These are phyloP conservation scores for Blastomyces silverae DNA, from an alignment of 2,329 filamentous ascomycete species.

Conservation along the genomic window DNA sequence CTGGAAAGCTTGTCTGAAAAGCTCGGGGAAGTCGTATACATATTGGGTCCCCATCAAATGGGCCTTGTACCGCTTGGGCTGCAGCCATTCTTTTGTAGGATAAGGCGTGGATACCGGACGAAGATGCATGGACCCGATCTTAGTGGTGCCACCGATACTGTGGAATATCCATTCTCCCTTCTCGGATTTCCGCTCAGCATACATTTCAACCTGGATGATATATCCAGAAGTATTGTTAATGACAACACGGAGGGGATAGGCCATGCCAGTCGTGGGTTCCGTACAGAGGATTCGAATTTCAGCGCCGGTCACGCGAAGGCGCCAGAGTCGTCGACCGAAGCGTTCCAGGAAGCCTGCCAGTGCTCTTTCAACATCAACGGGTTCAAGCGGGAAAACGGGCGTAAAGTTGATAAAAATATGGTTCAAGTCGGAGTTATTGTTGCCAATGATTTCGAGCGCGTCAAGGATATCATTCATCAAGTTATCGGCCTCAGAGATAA, in stretches of 20 bases:
- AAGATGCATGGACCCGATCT: constrained; percentile 92
- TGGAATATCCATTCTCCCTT: constrained; percentile 99
- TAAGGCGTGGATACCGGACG: constrained; percentile 87
- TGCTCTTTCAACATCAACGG: constrained; percentile 83
- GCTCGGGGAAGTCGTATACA: constrained; percentile 98
- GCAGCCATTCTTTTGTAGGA: constrained; percentile 95
- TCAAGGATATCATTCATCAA: constrained; percentile 97
- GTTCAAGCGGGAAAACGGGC: constrained; percentile 86
- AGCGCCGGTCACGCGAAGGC: constrained; percentile 90
- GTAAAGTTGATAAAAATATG: constrained; percentile 99
- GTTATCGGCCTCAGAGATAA: constrained; percentile 93
- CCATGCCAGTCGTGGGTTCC: constrained; percentile 71
- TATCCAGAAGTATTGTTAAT: constrained; percentile 98
- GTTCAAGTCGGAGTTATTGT: constrained; percentile 98
- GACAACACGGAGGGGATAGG: constrained; percentile 88
- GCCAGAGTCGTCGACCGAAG: constrained; percentile 91
- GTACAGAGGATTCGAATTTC: constrained; percentile 99
- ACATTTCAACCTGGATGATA: constrained; percentile 95
- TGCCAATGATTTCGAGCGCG: constrained; percentile 95
- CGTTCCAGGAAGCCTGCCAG: constrained; percentile 93
- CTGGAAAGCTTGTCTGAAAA: constrained; percentile 96
- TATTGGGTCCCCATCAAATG: constrained; percentile 99
- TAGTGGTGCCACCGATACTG: constrained; percentile 89
- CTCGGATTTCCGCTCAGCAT: constrained; percentile 95
- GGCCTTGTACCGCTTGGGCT: constrained; percentile 98